These are phyloP conservation scores for Cymodocea nodosa DNA, from an alignment of 116 monocot genomes.

Conservation along the genomic window DNA sequence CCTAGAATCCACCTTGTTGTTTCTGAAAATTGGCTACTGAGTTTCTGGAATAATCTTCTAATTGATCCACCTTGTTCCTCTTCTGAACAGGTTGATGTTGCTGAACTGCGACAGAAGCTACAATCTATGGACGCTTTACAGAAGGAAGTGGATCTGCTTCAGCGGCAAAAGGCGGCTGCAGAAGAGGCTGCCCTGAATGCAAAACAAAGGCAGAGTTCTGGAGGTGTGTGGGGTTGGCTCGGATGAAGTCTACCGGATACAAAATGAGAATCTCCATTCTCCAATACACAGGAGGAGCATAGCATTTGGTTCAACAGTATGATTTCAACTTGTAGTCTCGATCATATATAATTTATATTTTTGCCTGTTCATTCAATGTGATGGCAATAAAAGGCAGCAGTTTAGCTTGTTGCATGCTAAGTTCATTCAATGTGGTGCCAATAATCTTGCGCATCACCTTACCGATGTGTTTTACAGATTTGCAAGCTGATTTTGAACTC, in stretches of 20 bases:
- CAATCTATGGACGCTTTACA: slow-evolving; percentile 69
- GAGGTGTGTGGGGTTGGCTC: slow-evolving; percentile 97
- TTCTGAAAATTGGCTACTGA: no score
- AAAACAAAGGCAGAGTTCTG: slow-evolving; percentile 65
- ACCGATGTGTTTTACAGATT: no score
- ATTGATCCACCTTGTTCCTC: not conserved
- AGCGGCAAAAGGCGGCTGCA: slow-evolving; percentile 69
- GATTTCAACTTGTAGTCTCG: not conserved
- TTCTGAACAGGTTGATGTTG: slow-evolving; percentile 68
- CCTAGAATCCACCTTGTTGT: no score
- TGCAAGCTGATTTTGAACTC: no score
- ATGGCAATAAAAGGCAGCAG: slow-evolving; percentile 9
- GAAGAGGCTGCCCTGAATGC: slow-evolving; percentile 58
- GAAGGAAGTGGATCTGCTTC: slow-evolving; percentile 85
- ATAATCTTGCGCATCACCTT: no score
- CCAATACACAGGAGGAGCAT: not conserved
- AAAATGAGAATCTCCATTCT: slow-evolving; percentile 1
- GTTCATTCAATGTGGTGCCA: not conserved
- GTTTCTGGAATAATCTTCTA: not conserved
- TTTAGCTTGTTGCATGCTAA: not conserved
- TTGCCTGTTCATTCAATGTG: slow-evolving; percentile 1
- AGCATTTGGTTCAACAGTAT: not conserved
- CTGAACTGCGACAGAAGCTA: slow-evolving; percentile 80
- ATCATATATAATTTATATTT: not conserved
- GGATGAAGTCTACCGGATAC: slow-evolving; percentile 55